Percentiles rank a stretch among this genome's conserved stretches.
phyloP scores from a whole-genome alignment of 2,329 filamentous ascomycete species.

The Gliomastix tumulicola region DNA sequence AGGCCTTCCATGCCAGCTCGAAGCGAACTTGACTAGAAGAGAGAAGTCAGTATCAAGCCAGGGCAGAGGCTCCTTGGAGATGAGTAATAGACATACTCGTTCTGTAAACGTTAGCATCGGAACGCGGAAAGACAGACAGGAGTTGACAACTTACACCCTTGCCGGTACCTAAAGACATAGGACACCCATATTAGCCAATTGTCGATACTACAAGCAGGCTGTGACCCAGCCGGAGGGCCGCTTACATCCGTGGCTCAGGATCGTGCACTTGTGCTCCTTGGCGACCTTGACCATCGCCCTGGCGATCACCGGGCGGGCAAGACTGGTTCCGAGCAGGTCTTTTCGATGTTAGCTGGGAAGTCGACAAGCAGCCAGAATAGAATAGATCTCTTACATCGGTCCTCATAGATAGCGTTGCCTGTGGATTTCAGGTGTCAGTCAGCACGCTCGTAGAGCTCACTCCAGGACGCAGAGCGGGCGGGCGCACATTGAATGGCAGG shows the following conservation, averaged over 20 bases:
- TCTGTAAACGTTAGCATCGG: too few relatives aligned
- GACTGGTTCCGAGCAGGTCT: constrained; percentile 37
- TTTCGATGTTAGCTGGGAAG: constrained; percentile 3
- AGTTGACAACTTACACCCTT: constrained; percentile 6
- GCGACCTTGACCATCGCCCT: constrained; percentile 47
- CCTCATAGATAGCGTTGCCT: constrained; percentile 57
- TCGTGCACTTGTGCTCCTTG: constrained; percentile 22
- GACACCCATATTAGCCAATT: too few relatives aligned
- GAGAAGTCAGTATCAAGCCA: too few relatives aligned
- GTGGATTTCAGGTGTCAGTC: too few relatives aligned
- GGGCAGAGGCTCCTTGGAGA: too few relatives aligned
- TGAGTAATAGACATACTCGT: too few relatives aligned
- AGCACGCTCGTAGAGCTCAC: constrained; percentile 5
- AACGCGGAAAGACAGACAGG: too few relatives aligned
- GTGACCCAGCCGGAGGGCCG: constrained; percentile 2
- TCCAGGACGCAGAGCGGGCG: constrained; percentile 1
- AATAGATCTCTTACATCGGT: too few relatives aligned
- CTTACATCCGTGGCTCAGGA: constrained; percentile 39
- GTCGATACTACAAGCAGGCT: too few relatives aligned
- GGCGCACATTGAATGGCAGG: constrained; percentile 68
- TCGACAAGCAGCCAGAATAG: constrained; percentile 4
- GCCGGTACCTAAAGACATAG: constrained; percentile 6
- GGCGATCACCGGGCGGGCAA: constrained; percentile 60
- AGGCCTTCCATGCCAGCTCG: constrained; percentile 21
- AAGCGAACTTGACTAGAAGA: constrained; percentile 28